These are phyloP conservation scores for Haplographium delicatum DNA, from an alignment of 495 filamentous ascomycete species.

Conservation along the genomic window DNA sequence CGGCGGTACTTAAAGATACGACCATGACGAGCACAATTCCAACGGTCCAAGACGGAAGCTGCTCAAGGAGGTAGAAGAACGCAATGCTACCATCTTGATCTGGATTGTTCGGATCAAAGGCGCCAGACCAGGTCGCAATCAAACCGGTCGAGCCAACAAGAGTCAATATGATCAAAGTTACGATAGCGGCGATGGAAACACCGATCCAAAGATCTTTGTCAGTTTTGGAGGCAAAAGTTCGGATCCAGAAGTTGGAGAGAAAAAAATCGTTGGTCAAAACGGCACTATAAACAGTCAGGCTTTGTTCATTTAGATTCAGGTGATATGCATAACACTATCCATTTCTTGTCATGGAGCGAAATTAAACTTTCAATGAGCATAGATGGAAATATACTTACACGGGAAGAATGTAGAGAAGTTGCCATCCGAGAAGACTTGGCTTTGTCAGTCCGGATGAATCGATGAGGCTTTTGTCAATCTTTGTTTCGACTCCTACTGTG, in stretches of 20 bases:
- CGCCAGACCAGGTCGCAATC: constrained; percentile 68
- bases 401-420: constrained; percentile 70
- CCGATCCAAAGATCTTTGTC: constrained; percentile 72
- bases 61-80: constrained; percentile 66
- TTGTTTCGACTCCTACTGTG: constrained; percentile 62
- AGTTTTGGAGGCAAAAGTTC: constrained; percentile 72
- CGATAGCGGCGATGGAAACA: constrained; percentile 55
- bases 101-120: constrained; percentile 46
- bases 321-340: too few species aligned
- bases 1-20: constrained; percentile 63
- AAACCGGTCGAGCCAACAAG: constrained; percentile 64
- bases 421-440: constrained; percentile 63
- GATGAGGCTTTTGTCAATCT: constrained; percentile 62
- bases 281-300: too few species aligned
- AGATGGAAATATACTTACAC: too few species aligned
- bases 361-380: too few species aligned
- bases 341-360: too few species aligned
- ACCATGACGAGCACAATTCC: constrained; percentile 74
- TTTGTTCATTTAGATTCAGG: too few species aligned
- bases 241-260: constrained; percentile 72
- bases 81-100: constrained; percentile 58
- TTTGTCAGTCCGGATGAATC: constrained; percentile 55
- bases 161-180: constrained; percentile 56
- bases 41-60: constrained; percentile 67
- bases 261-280: constrained; percentile 77